A percentile compares a stretch with the other conserved stretches of the same genome.
Conservation (phyloP, 768 basidiomycete genomes). For the Chalciporus sphaerocephalus region DNA sequence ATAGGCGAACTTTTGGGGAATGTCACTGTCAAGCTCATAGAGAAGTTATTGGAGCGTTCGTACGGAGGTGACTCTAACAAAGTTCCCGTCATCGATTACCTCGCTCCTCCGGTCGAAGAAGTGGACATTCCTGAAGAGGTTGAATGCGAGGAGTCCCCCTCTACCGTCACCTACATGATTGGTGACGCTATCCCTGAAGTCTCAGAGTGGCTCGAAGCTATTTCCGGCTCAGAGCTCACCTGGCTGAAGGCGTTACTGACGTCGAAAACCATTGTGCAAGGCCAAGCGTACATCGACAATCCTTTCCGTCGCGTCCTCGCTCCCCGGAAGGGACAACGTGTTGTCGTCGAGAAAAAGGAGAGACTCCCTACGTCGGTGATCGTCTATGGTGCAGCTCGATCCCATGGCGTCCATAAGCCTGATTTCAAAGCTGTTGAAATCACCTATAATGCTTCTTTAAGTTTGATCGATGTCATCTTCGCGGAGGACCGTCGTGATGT, state of each 20-base stretch:
- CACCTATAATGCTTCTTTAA: conserved; percentile 47
- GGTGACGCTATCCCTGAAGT: conserved; percentile 53
- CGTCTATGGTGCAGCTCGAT: conserved; percentile 76
- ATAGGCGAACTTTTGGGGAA: conserved; percentile 89
- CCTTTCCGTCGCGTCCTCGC: conserved; percentile 82
- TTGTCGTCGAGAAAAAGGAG: conserved; percentile 53
- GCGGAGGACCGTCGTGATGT: conserved; percentile 77
- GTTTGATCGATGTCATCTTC: conserved; percentile 65
- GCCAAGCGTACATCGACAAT: conserved; percentile 80
- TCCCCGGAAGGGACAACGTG: conserved; percentile 75
- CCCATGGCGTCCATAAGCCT: conserved; percentile 64
- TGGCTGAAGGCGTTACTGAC: conserved; percentile 87
- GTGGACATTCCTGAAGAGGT: conserved; percentile 40
- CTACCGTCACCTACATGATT: conserved; percentile 47
- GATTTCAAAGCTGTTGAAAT: conserved; percentile 84
- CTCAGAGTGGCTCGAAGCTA: conserved; percentile 73
- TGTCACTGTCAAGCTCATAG: conserved; percentile 72
- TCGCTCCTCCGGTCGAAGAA: conserved; percentile 50
- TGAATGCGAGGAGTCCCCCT: conserved; percentile 37
- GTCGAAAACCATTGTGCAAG: conserved; percentile 83
- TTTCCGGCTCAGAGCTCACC: conserved; percentile 75
- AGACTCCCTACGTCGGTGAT: conserved; percentile 53
- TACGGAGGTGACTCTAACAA: conserved; percentile 72
- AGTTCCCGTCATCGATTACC: conserved; percentile 82
- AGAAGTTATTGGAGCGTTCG: conserved; percentile 70